Conservation (phyloP, 345 rosid species). For the Microcos paniculata region DNA sequence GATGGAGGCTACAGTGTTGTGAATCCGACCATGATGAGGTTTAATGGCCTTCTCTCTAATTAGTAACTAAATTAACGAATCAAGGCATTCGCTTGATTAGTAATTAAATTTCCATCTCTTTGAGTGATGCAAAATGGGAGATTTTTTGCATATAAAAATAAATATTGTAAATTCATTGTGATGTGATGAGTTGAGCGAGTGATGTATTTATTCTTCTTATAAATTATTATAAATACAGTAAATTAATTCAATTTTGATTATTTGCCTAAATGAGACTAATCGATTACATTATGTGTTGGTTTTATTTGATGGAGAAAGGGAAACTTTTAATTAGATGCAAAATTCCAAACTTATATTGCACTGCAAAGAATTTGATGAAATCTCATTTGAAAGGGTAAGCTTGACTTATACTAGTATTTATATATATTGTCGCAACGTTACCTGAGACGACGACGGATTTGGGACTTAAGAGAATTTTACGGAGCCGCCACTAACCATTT, state of each 20-base stretch:
- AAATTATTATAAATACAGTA: not conserved
- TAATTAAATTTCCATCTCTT: not conserved
- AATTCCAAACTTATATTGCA: conserved; percentile 3
- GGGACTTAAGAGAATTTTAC: too few relatives aligned
- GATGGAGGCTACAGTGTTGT: conserved; percentile 42
- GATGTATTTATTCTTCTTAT: not conserved
- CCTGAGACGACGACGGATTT: too few relatives aligned
- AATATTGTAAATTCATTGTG: not conserved
- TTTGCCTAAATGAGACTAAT: not conserved
- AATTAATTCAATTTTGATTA: not conserved
- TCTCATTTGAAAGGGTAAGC: not conserved
- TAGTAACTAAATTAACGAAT: not conserved
- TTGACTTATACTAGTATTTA: not conserved
- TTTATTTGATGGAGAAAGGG: not conserved
- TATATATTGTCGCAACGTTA: too few relatives aligned
- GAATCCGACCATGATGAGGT: conserved; percentile 28
- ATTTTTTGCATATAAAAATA: not conserved
- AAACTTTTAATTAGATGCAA: not conserved
- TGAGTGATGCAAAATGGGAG: not conserved
- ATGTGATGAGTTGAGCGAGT: not conserved
- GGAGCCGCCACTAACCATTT: too few relatives aligned
- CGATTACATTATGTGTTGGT: not conserved
- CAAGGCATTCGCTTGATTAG: not conserved
- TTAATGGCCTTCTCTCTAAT: not conserved
- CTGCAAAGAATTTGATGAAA: conserved; percentile 3